A percentile compares a stretch with the other conserved stretches of the same genome.
phyloP scores from a whole-genome alignment of 169 alveolate genomes.

The Plasmodium chabaudi region DNA sequence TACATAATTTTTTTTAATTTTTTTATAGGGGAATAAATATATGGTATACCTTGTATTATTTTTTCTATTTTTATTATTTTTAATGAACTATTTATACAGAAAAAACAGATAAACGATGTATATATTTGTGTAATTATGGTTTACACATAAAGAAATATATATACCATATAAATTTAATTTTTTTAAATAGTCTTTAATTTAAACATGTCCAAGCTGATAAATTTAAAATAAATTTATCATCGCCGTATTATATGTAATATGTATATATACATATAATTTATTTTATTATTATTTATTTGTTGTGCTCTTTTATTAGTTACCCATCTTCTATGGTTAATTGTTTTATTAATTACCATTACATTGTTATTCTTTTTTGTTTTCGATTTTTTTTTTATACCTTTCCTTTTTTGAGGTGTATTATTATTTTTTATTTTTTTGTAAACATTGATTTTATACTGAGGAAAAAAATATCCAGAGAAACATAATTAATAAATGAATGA shows the following conservation, averaged over 20 bases:
- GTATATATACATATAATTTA: neutral
- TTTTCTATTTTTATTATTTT: conserved; percentile 56
- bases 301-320: neutral
- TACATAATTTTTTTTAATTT: conserved; percentile 8
- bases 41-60: conserved; percentile 55
- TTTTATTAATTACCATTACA: neutral
- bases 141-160: too few relatives aligned
- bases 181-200: neutral
- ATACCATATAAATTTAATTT: too few relatives aligned
- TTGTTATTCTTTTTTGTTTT: neutral
- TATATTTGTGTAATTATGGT: neutral
- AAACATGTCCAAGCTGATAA: neutral
- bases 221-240: neutral
- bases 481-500: neutral
- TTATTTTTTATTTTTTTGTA: neutral
- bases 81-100: conserved; percentile 66
- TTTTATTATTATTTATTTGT: neutral
- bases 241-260: neutral
- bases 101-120: conserved; percentile 23
- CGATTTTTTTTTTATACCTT: neutral
- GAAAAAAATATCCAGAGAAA: neutral
- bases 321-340: neutral
- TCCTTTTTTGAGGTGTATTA: neutral
- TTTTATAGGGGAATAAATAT: conserved; percentile 74
- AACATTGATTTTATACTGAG: neutral